phyloP scores from a whole-genome alignment of 23 red algal genomes.

The Pyropia haitanensis region DNA sequence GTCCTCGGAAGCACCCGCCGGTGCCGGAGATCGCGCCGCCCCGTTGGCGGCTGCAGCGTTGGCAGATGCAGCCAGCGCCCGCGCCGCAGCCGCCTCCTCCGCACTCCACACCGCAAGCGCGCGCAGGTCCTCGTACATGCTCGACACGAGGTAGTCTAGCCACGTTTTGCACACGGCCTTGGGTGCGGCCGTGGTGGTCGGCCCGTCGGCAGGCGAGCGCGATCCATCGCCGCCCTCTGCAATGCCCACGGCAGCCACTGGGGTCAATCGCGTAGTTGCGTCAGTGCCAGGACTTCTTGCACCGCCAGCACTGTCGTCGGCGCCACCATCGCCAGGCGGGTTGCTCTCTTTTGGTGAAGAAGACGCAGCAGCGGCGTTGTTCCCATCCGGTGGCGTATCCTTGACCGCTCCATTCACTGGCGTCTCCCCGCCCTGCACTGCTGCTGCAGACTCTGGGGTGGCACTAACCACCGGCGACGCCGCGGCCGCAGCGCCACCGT shows the following conservation, averaged over 20 bases:
- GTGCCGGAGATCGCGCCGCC: conserved; percentile 1
- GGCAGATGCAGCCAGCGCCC: conserved; percentile 10
- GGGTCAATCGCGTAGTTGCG: too few relatives aligned
- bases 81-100: conserved; percentile 44
- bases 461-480: background rate
- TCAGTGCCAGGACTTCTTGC: too few relatives aligned
- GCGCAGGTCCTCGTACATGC: conserved; percentile 90
- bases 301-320: too few relatives aligned
- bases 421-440: background rate
- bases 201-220: too few relatives aligned
- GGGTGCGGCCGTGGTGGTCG: too few relatives aligned
- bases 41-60: conserved; percentile 9
- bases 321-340: too few relatives aligned
- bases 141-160: conserved; percentile 84
- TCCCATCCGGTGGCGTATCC: too few relatives aligned
- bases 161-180: conserved; percentile 91
- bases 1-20: background rate
- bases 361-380: too few relatives aligned
- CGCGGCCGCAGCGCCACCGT: background rate
- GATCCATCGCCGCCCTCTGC: too few relatives aligned
- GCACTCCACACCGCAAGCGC: conserved; percentile 77
- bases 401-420: too few relatives aligned
- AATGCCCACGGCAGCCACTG: too few relatives aligned
- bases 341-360: too few relatives aligned
- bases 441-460: background rate